A percentile compares a stretch with the other conserved stretches of the same genome.
phyloP scores from a whole-genome alignment of 2,329 filamentous ascomycete genomes.

The Gliomastix tumulicola region DNA sequence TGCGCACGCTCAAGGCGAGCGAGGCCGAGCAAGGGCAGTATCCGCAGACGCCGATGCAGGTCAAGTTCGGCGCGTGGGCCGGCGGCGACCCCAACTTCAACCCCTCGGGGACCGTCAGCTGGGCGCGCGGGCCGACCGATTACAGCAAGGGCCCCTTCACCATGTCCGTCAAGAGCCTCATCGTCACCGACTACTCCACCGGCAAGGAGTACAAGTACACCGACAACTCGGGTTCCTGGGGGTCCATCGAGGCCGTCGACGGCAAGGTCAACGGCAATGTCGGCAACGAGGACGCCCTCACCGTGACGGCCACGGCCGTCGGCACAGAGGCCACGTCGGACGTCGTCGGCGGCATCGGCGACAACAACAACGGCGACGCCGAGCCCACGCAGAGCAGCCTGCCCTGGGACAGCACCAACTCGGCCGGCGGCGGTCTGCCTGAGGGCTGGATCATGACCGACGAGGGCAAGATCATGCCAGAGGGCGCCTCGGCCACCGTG shows the following conservation, averaged over 20 bases:
- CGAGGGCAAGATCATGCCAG: constrained; percentile 70
- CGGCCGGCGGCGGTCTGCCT: constrained; percentile 55
- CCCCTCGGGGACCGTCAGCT: constrained; percentile 73
- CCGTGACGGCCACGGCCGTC: constrained; percentile 51
- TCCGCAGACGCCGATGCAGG: constrained; percentile 90
- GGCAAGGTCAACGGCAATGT: constrained; percentile 68
- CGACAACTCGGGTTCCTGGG: constrained; percentile 70
- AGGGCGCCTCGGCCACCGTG: constrained; percentile 1
- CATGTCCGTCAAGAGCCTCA: constrained; percentile 74
- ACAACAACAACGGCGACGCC: constrained; percentile 39
- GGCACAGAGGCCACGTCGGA: constrained; percentile 56
- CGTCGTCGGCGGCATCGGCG: constrained; percentile 62
- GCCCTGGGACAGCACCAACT: constrained; percentile 58
- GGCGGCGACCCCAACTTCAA: constrained; percentile 77
- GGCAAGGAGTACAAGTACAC: constrained; percentile 78
- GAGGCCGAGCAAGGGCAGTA: constrained; percentile 71
- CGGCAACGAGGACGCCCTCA: constrained; percentile 42
- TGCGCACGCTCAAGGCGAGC: constrained; percentile 65
- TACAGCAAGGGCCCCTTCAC: constrained; percentile 77
- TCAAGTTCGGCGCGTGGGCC: constrained; percentile 89
- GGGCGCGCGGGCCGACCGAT: constrained; percentile 82
- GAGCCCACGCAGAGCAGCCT: constrained; percentile 53
- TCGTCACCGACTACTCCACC: constrained; percentile 87
- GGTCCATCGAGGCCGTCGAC: constrained; percentile 74
- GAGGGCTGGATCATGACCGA: constrained; percentile 75